phyloP scores from a whole-genome alignment of 164 flowering plant genomes.

The Nymphaea colorata region DNA sequence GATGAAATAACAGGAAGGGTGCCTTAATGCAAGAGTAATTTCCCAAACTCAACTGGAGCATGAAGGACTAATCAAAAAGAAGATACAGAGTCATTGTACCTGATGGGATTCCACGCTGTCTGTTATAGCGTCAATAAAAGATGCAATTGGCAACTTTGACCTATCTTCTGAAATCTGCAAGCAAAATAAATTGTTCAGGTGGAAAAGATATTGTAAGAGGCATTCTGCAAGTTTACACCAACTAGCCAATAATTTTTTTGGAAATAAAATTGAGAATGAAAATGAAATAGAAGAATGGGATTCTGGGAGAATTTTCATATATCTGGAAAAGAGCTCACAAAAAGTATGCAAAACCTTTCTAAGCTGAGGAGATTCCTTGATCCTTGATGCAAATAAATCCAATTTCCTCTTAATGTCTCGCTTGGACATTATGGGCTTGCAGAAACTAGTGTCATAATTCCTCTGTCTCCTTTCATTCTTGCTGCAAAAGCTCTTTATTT shows the following conservation, averaged over 20 bases:
- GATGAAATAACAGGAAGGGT: not conserved
- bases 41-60: not conserved
- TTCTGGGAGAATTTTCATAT: not conserved
- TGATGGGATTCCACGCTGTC: slow-evolving; percentile 65
- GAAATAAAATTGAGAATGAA: not conserved
- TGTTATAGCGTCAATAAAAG: slow-evolving; percentile 59
- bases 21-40: not conserved
- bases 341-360: slow-evolving; percentile 32
- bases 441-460: slow-evolving; percentile 38
- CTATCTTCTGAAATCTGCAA: slow-evolving; percentile 54
- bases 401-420: slow-evolving; percentile 46
- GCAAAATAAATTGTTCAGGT: not conserved
- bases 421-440: slow-evolving; percentile 32
- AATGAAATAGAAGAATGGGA: not conserved
- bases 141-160: slow-evolving; percentile 77
- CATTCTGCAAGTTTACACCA: not conserved
- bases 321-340: not conserved
- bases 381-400: slow-evolving; percentile 30
- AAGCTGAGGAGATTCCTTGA: slow-evolving; percentile 23
- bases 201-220: not conserved
- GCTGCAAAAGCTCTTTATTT: slow-evolving; percentile 10
- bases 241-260: not conserved
- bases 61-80: not conserved
- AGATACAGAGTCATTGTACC: slow-evolving; percentile 25
- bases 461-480: slow-evolving; percentile 7